A percentile compares a stretch with the other conserved stretches of the same genome.
Evolutionary conservation across 306 rosid species (phyloP).

Genomic region (Castanopsis chinensis): DNA sequence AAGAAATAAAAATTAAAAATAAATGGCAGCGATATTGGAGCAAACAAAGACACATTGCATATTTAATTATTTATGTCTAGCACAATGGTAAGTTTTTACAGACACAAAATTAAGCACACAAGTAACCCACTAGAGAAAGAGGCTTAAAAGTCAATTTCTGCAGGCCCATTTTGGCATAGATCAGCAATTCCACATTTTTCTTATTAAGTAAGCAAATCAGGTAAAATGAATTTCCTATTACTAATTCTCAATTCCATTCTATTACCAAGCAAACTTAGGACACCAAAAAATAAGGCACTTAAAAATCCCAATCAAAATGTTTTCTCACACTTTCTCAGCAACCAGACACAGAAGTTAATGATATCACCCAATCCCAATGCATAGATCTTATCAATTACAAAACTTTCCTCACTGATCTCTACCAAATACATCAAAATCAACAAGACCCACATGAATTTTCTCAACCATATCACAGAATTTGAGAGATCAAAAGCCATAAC

Average conservation of each 20-base stretch:
- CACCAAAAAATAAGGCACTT: neutral
- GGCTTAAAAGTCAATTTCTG: neutral
- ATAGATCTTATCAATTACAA: constrained; percentile 30
- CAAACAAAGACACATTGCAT: neutral
- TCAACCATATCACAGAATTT: constrained; percentile 3
- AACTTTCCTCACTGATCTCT: neutral
- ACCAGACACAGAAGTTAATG: constrained; percentile 15
- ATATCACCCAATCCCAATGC: constrained; percentile 11
- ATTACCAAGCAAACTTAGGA: neutral
- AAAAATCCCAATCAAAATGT: neutral
- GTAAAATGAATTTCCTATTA: neutral
- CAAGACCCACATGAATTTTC: constrained; percentile 8
- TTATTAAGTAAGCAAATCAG: neutral
- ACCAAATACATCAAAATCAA: constrained; percentile 24
- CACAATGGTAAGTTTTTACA: neutral
- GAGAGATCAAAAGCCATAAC: constrained; percentile 26
- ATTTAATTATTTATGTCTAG: neutral
- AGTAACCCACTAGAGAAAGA: neutral
- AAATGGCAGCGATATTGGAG: neutral
- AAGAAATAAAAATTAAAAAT: neutral
- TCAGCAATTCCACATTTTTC: neutral
- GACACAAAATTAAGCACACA: neutral
- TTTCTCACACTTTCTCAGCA: constrained; percentile 28
- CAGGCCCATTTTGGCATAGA: neutral
- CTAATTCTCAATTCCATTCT: neutral